Percentiles rank a stretch among this genome's conserved stretches.
Conservation (phyloP, 129 eudicot genomes). For the Chrysanthemum seticuspe region DNA sequence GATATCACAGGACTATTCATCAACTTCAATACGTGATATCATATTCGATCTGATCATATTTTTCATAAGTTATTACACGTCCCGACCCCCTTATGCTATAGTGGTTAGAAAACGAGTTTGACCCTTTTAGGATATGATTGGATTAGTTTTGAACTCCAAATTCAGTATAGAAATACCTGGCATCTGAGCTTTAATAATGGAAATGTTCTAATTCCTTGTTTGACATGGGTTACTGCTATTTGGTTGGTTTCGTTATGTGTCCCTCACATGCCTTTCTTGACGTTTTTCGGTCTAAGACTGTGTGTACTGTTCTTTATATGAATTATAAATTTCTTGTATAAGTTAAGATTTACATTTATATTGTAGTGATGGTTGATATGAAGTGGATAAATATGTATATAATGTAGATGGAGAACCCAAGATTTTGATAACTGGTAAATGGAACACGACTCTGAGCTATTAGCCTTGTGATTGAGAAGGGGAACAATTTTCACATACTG, state of each 20-base stretch:
- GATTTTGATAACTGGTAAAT: conserved; percentile 85
- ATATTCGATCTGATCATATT: conserved; percentile 13
- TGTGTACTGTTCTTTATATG: too few species aligned
- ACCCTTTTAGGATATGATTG: conserved; percentile 1
- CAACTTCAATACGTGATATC: conserved; percentile 56
- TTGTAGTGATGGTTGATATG: conserved; percentile 63
- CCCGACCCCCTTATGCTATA: not conserved
- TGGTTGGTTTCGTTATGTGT: too few species aligned
- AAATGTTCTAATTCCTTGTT: too few species aligned
- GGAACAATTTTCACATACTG: conserved; percentile 78
- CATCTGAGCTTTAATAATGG: not conserved
- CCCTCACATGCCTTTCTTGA: too few species aligned
- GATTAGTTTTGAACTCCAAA: conserved; percentile 1
- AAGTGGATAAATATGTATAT: conserved; percentile 91
- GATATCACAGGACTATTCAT: conserved; percentile 43
- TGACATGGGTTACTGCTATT: too few species aligned
- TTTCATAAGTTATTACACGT: not conserved
- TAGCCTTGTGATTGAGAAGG: conserved; percentile 93
- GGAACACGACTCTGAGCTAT: conserved; percentile 78
- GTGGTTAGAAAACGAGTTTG: not conserved
- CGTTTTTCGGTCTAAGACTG: too few species aligned
- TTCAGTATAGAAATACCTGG: not conserved
- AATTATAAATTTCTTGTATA: too few species aligned
- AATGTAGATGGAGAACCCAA: conserved; percentile 85
- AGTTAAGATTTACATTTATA: too few species aligned